Evolutionary conservation across 2,329 filamentous ascomycete genomes (phyloP).

Genomic region (Elsinoe arachidis): DNA sequence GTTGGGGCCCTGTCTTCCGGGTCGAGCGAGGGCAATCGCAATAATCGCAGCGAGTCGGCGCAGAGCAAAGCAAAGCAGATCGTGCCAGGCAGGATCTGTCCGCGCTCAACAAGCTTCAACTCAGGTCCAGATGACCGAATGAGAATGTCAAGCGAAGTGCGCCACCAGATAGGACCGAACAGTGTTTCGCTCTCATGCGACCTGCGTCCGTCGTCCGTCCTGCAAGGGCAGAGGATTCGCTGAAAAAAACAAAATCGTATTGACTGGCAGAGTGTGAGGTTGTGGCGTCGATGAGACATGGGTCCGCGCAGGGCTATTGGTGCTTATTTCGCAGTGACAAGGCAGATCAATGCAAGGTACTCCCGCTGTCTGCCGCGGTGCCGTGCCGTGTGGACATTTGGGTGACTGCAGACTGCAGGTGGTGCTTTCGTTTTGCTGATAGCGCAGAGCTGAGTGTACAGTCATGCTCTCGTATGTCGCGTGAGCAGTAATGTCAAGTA

Average conservation of each 20-base stretch:
- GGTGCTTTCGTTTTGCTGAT: background rate
- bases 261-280: background rate
- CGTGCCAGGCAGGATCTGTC: too few relatives aligned
- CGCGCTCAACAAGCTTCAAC: background rate
- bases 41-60: too few relatives aligned
- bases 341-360: slow-evolving; percentile 9
- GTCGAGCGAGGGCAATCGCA: too few relatives aligned
- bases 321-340: background rate
- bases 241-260: background rate
- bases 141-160: background rate
- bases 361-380: slow-evolving; percentile 7
- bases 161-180: background rate
- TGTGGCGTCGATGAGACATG: background rate
- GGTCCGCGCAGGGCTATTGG: background rate
- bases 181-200: background rate
- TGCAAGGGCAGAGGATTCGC: background rate
- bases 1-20: too few relatives aligned
- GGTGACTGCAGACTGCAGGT: background rate
- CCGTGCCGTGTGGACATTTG: background rate
- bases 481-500: too few relatives aligned
- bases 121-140: background rate
- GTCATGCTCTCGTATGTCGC: too few relatives aligned
- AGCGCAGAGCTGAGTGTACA: too few relatives aligned
- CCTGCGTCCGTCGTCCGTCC: background rate
- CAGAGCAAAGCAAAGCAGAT: too few relatives aligned